Evolutionary conservation across 345 rosid species (phyloP).

Genomic region (Eucalyptus brandiana): DNA sequence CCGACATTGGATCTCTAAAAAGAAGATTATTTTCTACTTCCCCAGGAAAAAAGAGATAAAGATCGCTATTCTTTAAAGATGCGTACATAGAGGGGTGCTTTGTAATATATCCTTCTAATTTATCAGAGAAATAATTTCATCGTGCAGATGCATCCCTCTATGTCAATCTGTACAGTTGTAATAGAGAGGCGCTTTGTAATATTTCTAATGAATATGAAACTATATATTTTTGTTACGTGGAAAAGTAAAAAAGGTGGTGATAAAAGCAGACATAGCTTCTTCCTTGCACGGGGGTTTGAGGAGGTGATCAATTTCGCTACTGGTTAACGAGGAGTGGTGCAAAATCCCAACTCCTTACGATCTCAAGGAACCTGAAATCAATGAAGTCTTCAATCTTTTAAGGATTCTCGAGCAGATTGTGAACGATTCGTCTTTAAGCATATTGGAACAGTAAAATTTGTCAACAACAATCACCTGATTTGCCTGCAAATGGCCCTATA

Average conservation of each 20-base stretch:
- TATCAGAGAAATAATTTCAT: background rate
- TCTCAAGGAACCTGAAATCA: background rate
- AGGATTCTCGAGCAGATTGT: background rate
- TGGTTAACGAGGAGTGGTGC: background rate
- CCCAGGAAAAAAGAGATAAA: background rate
- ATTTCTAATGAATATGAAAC: background rate
- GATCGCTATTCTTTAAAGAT: background rate
- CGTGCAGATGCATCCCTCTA: background rate
- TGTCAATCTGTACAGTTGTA: background rate
- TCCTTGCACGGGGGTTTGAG: background rate
- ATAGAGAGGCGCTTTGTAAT: background rate
- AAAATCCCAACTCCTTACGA: background rate
- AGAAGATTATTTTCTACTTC: background rate
- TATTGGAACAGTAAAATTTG: background rate
- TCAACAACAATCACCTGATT: background rate
- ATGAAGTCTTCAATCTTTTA: background rate
- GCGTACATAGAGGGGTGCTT: background rate
- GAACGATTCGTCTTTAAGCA: background rate
- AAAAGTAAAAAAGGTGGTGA: background rate
- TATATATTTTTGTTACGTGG: background rate
- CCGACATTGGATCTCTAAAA: background rate
- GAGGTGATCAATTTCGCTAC: background rate
- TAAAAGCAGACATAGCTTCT: background rate
- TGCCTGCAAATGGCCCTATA: background rate
- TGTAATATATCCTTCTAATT: background rate